These are phyloP conservation scores for Clohesyomyces aquaticus DNA, from an alignment of 495 filamentous ascomycete species.

Conservation along the genomic window DNA sequence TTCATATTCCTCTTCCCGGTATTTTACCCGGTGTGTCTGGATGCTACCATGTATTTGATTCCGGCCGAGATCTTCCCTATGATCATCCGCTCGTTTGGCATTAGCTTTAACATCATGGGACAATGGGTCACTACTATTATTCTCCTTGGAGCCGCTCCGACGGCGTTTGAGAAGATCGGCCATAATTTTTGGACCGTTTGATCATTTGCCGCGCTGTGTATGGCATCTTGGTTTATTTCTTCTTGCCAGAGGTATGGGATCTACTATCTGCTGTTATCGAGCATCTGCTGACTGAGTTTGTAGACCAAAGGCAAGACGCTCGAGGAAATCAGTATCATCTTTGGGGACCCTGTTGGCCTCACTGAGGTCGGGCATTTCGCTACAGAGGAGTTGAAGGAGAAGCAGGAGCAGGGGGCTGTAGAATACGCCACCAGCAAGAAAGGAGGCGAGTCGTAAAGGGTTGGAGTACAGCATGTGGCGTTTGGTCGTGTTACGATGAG, in stretches of 20 bases:
- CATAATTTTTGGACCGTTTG: constrained; percentile 32
- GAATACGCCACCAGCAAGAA: background rate
- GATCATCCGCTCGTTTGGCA: constrained; percentile 34
- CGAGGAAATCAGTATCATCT: constrained; percentile 22
- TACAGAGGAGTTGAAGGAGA: constrained; percentile 1
- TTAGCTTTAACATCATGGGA: constrained; percentile 32
- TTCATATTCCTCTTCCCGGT: constrained; percentile 30
- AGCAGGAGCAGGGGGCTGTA: constrained; percentile 1
- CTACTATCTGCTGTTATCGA: background rate
- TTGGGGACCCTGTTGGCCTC: constrained; percentile 11
- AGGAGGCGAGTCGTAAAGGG: background rate
- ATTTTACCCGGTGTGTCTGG: constrained; percentile 27
- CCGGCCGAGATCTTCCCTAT: constrained; percentile 35
- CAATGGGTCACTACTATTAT: constrained; percentile 28
- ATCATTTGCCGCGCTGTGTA: constrained; percentile 26
- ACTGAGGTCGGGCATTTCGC: constrained; percentile 15
- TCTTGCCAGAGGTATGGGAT: constrained; percentile 23
- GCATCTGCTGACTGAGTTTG: background rate
- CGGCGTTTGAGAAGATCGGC: constrained; percentile 35
- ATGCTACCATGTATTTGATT: constrained; percentile 29
- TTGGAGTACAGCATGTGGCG: too few relatives aligned
- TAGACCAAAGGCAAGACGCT: constrained; percentile 15
- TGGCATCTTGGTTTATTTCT: constrained; percentile 26
- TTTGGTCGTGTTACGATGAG: too few relatives aligned
- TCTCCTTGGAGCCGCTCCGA: constrained; percentile 33